Evolutionary conservation across 1,284 basidiomycete species (phyloP).

Genomic region (Hemileia vastatrix): DNA sequence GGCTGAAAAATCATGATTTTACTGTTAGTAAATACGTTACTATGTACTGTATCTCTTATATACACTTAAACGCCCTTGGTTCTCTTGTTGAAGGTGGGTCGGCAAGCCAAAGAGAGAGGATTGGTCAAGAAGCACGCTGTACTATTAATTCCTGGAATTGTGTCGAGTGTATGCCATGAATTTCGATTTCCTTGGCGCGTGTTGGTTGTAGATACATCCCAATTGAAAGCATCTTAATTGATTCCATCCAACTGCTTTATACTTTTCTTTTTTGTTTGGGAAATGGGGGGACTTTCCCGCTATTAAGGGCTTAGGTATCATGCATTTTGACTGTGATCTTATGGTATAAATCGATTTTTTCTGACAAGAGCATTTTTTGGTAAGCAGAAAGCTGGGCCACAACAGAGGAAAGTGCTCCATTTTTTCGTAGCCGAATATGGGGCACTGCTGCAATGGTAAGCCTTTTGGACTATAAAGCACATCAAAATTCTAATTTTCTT

Average conservation of each 20-base stretch:
- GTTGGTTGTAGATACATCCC: conserved; percentile 42
- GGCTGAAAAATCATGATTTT: conserved; percentile 71
- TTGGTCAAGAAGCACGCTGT: conserved; percentile 66
- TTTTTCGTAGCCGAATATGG: conserved; percentile 78
- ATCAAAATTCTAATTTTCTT: conserved; percentile 24
- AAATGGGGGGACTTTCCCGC: background rate
- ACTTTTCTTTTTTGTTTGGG: background rate
- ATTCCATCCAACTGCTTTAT: background rate
- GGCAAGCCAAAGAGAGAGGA: conserved; percentile 58
- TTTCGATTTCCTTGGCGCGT: background rate
- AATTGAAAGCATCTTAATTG: background rate
- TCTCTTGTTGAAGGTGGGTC: conserved; percentile 54
- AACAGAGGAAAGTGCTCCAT: conserved; percentile 60
- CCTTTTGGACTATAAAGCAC: background rate
- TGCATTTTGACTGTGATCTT: background rate
- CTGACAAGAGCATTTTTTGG: background rate
- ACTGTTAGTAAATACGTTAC: conserved; percentile 26
- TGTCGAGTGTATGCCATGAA: conserved; percentile 50
- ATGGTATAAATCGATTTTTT: background rate
- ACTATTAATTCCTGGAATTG: conserved; percentile 46
- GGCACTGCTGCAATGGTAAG: conserved; percentile 52
- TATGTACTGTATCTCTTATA: background rate
- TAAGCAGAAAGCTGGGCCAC: conserved; percentile 87
- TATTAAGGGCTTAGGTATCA: conserved; percentile 48
- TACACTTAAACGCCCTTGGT: background rate